Base-by-base conservation (phyloP, 2,329 filamentous ascomycete species). In the Raffaelea ambrosiae region DNA sequence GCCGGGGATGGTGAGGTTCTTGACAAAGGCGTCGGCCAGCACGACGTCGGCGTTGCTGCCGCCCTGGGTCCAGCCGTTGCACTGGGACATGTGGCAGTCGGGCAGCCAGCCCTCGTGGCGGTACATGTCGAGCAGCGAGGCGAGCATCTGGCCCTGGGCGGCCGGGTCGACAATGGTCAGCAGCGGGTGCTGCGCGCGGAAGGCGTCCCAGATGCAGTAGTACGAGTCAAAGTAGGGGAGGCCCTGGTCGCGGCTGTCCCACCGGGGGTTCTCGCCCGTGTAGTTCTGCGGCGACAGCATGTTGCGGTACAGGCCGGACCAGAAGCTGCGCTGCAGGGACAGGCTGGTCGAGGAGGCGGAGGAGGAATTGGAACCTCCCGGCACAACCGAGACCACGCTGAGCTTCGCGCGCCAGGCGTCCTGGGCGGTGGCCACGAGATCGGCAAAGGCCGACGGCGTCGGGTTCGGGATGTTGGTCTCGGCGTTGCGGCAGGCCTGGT, bases 211-310 rank as follows among this genome's bases (percentile, higher is more conserved):
- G 3, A 86, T 80, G 51, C 82, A 86, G 59, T 86, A 88, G 56
- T 80, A 84, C 2, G 79, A 83, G 59, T 86, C 82, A 52, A 81
- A 86, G 56, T 86, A 38, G 35, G 40, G 38, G 38, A 43, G 10
- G 53, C 52, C 86, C 0, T 81, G 81, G 55, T 84, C 80, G 1
- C 68, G 68, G 20, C 73, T 80, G 2, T 75, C 54, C 80, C 82
- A 86, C 0, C 77, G 57, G 0, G 79, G 79, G 42, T 86, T 86
- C 58, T 86, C 83, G 0, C 82, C 83, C 0, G 84, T 87, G 57
- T 87, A 87, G 56, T 88, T 83, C 58, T 88, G 83, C 4, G 84
- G 84, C 39, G 78, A 83, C 46, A 87, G 77, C 73, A 87, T 75
- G 3, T 77, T 72, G 31, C 84, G 70, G 56, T 88, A 88, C 3